Evolutionary conservation across 306 rosid genomes (phyloP), one percentile per base, ranked within the genome.

Genomic region (Purshia tridentata): DNA sequence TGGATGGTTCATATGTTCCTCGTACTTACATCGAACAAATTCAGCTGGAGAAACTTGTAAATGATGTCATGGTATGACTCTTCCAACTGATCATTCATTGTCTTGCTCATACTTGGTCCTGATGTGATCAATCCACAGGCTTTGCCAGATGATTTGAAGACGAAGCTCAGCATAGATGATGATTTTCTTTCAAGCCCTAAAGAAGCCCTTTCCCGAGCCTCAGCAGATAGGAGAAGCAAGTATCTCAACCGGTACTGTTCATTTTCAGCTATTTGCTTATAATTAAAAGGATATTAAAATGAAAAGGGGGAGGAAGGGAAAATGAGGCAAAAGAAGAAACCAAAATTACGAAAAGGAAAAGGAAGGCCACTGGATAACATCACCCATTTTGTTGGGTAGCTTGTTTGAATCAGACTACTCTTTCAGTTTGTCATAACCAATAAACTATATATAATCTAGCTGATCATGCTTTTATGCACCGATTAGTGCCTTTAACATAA

Each of bases 1-100:
- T 94, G 90, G 96, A 91, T 69, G 99, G 96, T 61, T 89, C 96
- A 57, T 91, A 91, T 76, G 85, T 94, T 81, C 90, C 98, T 72
- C 95, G 96, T 70, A 94, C 99, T 78, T 94, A 94, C 76, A 91
- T 94, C 8, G 99, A 94, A 86, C 99, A 94, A 81, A 94, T 94
- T 83, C 99, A 94, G 86, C 90, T 94, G 77, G 99, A 94, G 85
- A 91, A 91, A 81, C 97, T 94, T 58, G 88, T 91, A 53, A 90
- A 94, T 82, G 99, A 94, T 91, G 99, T 94, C 73, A 91, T 94
- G 96, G 99, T 94, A 85, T 65, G 88, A 62, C 65, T 47, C 69
- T 42, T 75, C 35, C 70, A 15, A 47, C 67, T 67, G 54, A 67
- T 20, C 45, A 15, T 62, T 58, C 55, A 52, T 15, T 77, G 56